phyloP scores from a whole-genome alignment of 768 basidiomycete genomes.

The Xerocomus potaroensis region DNA sequence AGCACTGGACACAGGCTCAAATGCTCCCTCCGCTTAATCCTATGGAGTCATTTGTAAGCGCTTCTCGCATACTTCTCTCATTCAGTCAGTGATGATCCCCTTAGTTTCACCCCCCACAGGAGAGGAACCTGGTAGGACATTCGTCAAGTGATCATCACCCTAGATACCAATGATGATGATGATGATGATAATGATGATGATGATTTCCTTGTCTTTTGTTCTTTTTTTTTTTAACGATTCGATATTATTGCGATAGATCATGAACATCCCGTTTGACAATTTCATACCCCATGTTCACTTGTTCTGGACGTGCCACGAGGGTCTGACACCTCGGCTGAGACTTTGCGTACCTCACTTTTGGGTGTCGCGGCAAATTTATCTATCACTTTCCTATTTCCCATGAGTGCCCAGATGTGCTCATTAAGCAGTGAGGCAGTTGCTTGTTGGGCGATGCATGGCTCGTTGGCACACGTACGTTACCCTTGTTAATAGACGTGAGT shows the following conservation, averaged over 20 bases:
- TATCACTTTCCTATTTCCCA: neutral
- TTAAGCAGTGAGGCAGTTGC: constrained; percentile 32
- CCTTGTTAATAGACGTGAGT: constrained; percentile 37
- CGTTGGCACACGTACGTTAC: constrained; percentile 23
- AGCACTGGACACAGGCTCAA: constrained; percentile 52
- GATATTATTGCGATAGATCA: constrained; percentile 43
- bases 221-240: constrained; percentile 34
- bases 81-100: constrained; percentile 10
- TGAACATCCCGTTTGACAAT: constrained; percentile 44
- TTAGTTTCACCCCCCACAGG: constrained; percentile 36
- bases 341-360: constrained; percentile 36
- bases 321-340: constrained; percentile 35
- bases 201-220: constrained; percentile 20
- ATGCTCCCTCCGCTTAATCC: constrained; percentile 45
- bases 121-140: constrained; percentile 46
- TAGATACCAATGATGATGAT: constrained; percentile 48
- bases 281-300: constrained; percentile 38
- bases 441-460: constrained; percentile 30
- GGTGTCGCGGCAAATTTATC: constrained; percentile 39
- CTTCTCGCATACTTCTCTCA: neutral
- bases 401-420: constrained; percentile 35
- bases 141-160: constrained; percentile 43
- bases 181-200: constrained; percentile 31
- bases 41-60: constrained; percentile 64
- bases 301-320: constrained; percentile 37